phyloP scores from a whole-genome alignment of 1,139 yeast genomes.

The Torulaspora pretoriensis region DNA sequence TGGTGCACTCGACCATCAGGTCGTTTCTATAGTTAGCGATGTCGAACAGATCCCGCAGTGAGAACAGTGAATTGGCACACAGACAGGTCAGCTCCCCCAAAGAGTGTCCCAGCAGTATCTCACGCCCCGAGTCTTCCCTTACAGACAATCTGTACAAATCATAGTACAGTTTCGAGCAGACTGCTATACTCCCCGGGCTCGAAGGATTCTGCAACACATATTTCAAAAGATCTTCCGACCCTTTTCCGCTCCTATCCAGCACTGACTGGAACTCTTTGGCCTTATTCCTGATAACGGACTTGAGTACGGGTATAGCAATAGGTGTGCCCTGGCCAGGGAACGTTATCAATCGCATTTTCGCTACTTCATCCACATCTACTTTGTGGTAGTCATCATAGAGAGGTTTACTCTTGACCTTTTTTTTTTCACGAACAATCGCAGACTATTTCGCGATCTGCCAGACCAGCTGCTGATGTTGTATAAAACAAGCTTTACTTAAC shows the following conservation, averaged over 20 bases:
- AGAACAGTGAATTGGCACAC: slow-evolving; percentile 41
- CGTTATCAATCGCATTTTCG: slow-evolving; percentile 27
- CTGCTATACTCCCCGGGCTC: slow-evolving; percentile 34
- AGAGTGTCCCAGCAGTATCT: slow-evolving; percentile 49
- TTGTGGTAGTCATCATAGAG: not conserved
- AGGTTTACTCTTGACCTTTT: not conserved
- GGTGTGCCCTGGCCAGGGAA: slow-evolving; percentile 38
- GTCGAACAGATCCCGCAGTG: slow-evolving; percentile 34
- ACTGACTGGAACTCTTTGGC: slow-evolving; percentile 23
- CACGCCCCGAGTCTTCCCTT: slow-evolving; percentile 7
- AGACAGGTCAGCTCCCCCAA: slow-evolving; percentile 51
- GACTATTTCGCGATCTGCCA: not conserved
- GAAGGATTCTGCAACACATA: slow-evolving; percentile 27
- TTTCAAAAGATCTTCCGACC: slow-evolving; percentile 23
- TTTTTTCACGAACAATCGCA: not conserved
- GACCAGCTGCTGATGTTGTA: not conserved
- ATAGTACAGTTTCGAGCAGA: slow-evolving; percentile 31
- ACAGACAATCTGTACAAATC: slow-evolving; percentile 19
- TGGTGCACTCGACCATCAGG: slow-evolving; percentile 33
- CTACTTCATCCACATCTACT: not conserved
- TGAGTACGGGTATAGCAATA: slow-evolving; percentile 26
- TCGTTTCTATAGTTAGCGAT: slow-evolving; percentile 35
- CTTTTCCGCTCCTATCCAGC: slow-evolving; percentile 19
- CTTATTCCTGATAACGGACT: slow-evolving; percentile 27
- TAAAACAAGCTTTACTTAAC: not conserved